These are phyloP conservation scores for Pythium folliculosum DNA, from an alignment of 352 stramenopile genomes.

Conservation along the genomic window DNA sequence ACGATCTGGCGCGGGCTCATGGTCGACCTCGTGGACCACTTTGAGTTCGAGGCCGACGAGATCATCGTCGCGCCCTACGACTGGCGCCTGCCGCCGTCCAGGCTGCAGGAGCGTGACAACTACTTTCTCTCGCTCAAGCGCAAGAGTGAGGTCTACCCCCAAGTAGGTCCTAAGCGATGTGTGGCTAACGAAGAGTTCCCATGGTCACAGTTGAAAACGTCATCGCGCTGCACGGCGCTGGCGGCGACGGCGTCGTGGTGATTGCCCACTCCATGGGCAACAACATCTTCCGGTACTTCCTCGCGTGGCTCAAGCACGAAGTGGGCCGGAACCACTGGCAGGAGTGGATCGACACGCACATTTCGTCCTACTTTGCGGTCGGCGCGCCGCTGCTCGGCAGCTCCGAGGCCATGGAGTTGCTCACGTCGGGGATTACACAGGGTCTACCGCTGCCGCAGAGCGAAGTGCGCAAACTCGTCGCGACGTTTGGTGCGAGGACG, in stretches of 20 bases:
- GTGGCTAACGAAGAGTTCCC: background rate
- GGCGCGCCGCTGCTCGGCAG: slow-evolving; percentile 72
- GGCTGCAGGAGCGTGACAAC: slow-evolving; percentile 70
- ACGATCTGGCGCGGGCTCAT: slow-evolving; percentile 73
- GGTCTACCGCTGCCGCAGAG: slow-evolving; percentile 64
- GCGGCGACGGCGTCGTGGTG: slow-evolving; percentile 54
- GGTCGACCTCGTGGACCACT: slow-evolving; percentile 67
- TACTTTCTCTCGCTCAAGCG: slow-evolving; percentile 75
- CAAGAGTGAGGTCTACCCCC: slow-evolving; percentile 45
- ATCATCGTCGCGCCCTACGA: slow-evolving; percentile 79
- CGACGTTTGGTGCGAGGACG: slow-evolving; percentile 60
- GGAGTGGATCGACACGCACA: slow-evolving; percentile 72
- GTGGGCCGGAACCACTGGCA: slow-evolving; percentile 73
- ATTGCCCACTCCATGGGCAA: slow-evolving; percentile 87
- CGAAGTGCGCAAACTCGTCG: slow-evolving; percentile 70
- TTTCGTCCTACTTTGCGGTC: slow-evolving; percentile 78
- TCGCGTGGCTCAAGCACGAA: slow-evolving; percentile 80
- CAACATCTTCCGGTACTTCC: slow-evolving; percentile 78
- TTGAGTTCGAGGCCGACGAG: slow-evolving; percentile 64
- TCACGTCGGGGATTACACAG: slow-evolving; percentile 64
- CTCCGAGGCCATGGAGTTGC: slow-evolving; percentile 64
- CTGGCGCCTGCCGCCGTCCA: slow-evolving; percentile 75
- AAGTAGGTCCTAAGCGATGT: background rate
- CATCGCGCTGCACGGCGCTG: slow-evolving; percentile 43
- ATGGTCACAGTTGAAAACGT: slow-evolving; percentile 53